A percentile compares a stretch with the other conserved stretches of the same genome.
phyloP scores from a whole-genome alignment of 257 asterid genomes.

The Pogostemon cablin region DNA sequence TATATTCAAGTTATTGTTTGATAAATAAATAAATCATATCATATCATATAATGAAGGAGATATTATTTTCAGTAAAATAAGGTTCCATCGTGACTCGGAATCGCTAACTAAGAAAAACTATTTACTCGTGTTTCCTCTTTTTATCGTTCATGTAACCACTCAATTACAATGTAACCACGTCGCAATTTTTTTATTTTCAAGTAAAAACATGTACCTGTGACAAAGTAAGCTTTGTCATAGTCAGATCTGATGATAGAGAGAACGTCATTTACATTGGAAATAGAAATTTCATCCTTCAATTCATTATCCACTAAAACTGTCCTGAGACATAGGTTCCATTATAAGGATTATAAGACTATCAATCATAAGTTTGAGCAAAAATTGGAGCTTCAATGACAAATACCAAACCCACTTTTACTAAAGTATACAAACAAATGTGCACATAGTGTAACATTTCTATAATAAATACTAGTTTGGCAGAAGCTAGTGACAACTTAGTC shows the following conservation, averaged over 20 bases:
- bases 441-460: too few species aligned
- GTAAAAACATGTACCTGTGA: conserved; percentile 55
- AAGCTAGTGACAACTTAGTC: too few species aligned
- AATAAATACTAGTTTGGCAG: too few species aligned
- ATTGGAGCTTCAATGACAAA: too few species aligned
- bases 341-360: not conserved
- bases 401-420: too few species aligned
- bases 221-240: conserved; percentile 77
- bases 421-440: too few species aligned
- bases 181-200: not conserved
- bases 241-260: conserved; percentile 62
- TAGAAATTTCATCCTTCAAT: conserved; percentile 38
- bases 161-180: not conserved
- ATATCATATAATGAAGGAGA: conserved; percentile 5
- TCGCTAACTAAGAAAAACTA: not conserved
- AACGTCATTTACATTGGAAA: conserved; percentile 56
- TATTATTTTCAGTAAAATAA: not conserved
- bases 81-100: not conserved
- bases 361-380: conserved; percentile 9
- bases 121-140: not conserved
- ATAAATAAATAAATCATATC: conserved; percentile 12
- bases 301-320: conserved; percentile 37
- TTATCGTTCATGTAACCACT: conserved; percentile 6
- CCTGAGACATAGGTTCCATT: conserved; percentile 42
- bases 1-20: not conserved